Evolutionary conservation across 495 filamentous ascomycete genomes (phyloP), one percentile per base, ranked within the genome.

Genomic region (Saxophila tyrrhenica): DNA sequence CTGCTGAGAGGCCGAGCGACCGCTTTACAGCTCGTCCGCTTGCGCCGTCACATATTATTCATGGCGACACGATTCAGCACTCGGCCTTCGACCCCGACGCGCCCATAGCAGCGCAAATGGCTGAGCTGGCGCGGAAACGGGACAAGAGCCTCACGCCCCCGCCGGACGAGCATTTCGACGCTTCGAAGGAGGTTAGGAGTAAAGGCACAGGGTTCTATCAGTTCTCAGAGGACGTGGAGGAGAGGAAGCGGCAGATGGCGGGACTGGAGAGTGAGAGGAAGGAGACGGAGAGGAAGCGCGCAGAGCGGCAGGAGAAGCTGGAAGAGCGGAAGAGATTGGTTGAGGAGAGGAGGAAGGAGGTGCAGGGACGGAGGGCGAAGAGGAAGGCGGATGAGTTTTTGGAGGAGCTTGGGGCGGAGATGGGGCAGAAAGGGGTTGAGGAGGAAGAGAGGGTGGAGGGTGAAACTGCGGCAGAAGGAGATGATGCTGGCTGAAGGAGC

Each of bases 181-280:
- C 87, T 0, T 77, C 73, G 54, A 73, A 70, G 51, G 92, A 97
- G 75, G 81, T 92, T 25, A 73, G 92, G 48, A 86, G 80, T 39
- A 91, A 90, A 64, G 94, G 92, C 0, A 84, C 85, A 7, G 94
- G 89, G 0, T 98, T 95, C 65, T 96, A 89, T 66, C 75, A 77
- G 29, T 97, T 98, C 64, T 85, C 81, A 23, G 74, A 69, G 57
- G 83, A 95, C 66, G 79, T 78, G 63, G 79, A 70, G 49, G 70
- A 70, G 51, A 71, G 92, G 51, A 68, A 69, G 57, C 64, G 65
- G 66, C 84, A 97, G 76, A 95, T 97, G 88, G 75, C 76, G 66
- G 76, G 73, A 46, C 65, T 98, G 55, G 75, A 77, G 61, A 67
- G 60, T 52, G 81, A 85, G 72, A 70, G 92, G 50, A 61, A 64